Evolutionary conservation across 192 early-diverging fungal genomes (phyloP), one percentile per base, ranked within the genome.

Genomic region (Mortierella antarctica): DNA sequence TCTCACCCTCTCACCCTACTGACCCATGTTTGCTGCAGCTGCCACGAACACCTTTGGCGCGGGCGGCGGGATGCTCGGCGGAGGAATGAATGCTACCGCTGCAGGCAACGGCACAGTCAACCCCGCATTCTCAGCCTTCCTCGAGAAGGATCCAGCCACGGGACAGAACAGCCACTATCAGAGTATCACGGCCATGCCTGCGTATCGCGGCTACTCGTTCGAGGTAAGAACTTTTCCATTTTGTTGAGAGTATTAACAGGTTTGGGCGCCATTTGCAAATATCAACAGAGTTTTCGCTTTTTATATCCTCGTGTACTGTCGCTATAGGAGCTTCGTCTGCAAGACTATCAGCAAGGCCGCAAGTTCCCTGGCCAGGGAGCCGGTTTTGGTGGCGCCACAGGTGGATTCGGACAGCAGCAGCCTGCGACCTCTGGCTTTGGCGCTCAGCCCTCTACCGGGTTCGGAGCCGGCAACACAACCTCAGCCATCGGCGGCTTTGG

Each of bases 301-400:
- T 18, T 44, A 18, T 62, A 11, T 54, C 13, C 31, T 9, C 39
- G 0, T 56, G 15, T 58, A 62, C 44, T 4, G 31, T 55, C 18
- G 42, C 18, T 56, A 67, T 73, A 90, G 88, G 90, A 99, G 83
- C 90, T 99, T 52, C 88, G 96, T 18, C 69, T 94, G 4, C 91
- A 95, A 86, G 97, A 99, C 77, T 99, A 99, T 66, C 76, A 85
- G 58, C 89, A 93, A 67, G 91, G 91, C 17, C 94, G 95, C 58
- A 96, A 96, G 39, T 56, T 67, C 48, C 66, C 74, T 15, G 77
- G 70, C 0, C 77, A 80, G 41, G 77, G 41, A 70, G 85, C 63
- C 20, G 65, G 80, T 57, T 52, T 83, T 65, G 67, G 70, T n/a
- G 83, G 80, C 17, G 59, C 82, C 0, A 62, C 71, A n/a, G 41